These are phyloP conservation scores for Phoma sp. DNA, from an alignment of 2,329 filamentous ascomycete species.

Conservation along the genomic window DNA sequence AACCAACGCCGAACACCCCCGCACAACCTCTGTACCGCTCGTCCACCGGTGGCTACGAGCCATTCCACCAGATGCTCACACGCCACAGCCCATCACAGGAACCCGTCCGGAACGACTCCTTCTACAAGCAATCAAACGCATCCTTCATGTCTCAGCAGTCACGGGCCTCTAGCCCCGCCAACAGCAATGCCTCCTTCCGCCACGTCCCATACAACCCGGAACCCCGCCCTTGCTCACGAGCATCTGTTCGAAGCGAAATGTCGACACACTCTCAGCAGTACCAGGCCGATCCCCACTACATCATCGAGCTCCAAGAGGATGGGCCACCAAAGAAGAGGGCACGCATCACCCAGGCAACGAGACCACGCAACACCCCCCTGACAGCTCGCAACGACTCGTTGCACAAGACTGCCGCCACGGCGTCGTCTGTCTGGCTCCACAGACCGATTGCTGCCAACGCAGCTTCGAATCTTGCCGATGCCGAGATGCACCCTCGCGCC, in stretches of 20 bases:
- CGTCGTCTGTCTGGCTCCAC: slow-evolving; percentile 85
- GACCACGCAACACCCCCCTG: slow-evolving; percentile 75
- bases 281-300: slow-evolving; percentile 29
- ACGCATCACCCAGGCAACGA: slow-evolving; percentile 76
- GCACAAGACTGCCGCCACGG: slow-evolving; percentile 87
- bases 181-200: slow-evolving; percentile 49
- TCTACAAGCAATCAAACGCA: slow-evolving; percentile 34
- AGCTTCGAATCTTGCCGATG: slow-evolving; percentile 59
- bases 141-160: slow-evolving; percentile 46
- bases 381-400: slow-evolving; percentile 79
- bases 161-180: slow-evolving; percentile 55
- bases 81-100: slow-evolving; percentile 40
- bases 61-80: slow-evolving; percentile 49
- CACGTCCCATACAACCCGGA: slow-evolving; percentile 42
- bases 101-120: slow-evolving; percentile 35
- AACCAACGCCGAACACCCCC: slow-evolving; percentile 28
- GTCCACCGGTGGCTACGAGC: slow-evolving; percentile 42
- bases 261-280: slow-evolving; percentile 28
- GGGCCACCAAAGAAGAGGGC: slow-evolving; percentile 76
- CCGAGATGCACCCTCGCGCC: slow-evolving; percentile 76
- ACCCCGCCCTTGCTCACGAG: slow-evolving; percentile 49
- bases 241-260: slow-evolving; percentile 46
- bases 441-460: slow-evolving; percentile 70
- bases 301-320: slow-evolving; percentile 54
- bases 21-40: slow-evolving; percentile 28